Evolutionary conservation across 2,329 filamentous ascomycete species (phyloP).

Genomic region (Ascochyta viciae-villosae): DNA sequence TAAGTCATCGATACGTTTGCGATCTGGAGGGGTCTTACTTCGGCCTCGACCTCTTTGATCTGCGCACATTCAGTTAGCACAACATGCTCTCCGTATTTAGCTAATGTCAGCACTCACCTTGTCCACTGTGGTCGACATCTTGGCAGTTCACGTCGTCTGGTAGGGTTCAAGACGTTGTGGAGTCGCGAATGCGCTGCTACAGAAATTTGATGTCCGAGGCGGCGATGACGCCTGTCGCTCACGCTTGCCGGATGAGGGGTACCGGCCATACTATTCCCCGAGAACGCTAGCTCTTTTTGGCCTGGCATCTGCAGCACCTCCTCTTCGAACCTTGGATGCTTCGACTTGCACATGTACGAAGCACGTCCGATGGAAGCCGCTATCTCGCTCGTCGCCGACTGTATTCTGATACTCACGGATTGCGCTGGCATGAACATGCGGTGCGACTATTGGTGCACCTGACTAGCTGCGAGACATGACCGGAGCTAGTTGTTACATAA

Average conservation of each 20-base stretch:
- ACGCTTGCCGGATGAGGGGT: constrained; percentile 27
- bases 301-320: constrained; percentile 4
- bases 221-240: constrained; percentile 32
- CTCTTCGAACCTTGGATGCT: constrained; percentile 5
- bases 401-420: constrained; percentile 15
- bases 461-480: constrained; percentile 30
- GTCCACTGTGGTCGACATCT: constrained; percentile 95
- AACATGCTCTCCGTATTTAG: background rate
- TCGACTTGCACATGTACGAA: constrained; percentile 11
- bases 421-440: constrained; percentile 9
- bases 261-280: constrained; percentile 23
- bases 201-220: constrained; percentile 43
- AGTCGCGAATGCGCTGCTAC: constrained; percentile 19
- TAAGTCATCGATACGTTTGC: constrained; percentile 31
- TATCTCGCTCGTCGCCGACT: constrained; percentile 3
- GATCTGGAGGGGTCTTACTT: constrained; percentile 65
- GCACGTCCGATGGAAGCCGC: constrained; percentile 35
- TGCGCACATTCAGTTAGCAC: constrained; percentile 49
- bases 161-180: constrained; percentile 3
- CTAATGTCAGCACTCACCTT: constrained; percentile 67
- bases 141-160: constrained; percentile 9
- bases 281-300: background rate
- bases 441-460: constrained; percentile 21
- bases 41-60: constrained; percentile 97
- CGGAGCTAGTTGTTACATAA: constrained; percentile 41